Conservation (phyloP, 75 land plant genomes). For the Ceratopteris richardii region DNA sequence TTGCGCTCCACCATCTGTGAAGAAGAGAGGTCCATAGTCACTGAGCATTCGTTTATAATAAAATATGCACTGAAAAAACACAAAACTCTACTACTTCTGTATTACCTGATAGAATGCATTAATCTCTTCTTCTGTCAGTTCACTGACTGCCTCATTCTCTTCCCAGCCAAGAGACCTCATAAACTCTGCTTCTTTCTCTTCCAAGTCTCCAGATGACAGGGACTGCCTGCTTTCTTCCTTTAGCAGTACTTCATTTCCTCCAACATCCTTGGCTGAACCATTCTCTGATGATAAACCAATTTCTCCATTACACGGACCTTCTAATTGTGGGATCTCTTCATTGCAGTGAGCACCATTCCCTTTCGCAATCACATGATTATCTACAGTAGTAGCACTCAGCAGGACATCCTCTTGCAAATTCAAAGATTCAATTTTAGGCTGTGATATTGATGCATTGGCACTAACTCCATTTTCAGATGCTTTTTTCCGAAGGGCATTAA, state of each 20-base stretch:
- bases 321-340: not conserved
- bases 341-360: not conserved
- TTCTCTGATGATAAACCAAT: not conserved
- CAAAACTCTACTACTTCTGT: not conserved
- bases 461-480: slow-evolving; percentile 10
- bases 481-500: slow-evolving; percentile 55
- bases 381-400: not conserved
- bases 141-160: slow-evolving; percentile 36
- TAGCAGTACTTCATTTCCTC: not conserved
- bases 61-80: not conserved
- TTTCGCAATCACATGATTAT: not conserved
- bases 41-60: too few species aligned
- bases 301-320: not conserved
- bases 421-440: not conserved
- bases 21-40: not conserved
- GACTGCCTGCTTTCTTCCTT: slow-evolving; percentile 2
- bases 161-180: slow-evolving; percentile 84
- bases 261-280: not conserved
- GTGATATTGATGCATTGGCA: not conserved
- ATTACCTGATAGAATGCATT: slow-evolving; percentile 26
- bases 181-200: slow-evolving; percentile 61
- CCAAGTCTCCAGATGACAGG: slow-evolving; percentile 10
- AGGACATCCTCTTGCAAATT: not conserved
- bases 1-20: not conserved
- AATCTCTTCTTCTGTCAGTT: slow-evolving; percentile 70